These are phyloP conservation scores for Podospora conica DNA, from an alignment of 495 filamentous ascomycete genomes.

Conservation along the genomic window DNA sequence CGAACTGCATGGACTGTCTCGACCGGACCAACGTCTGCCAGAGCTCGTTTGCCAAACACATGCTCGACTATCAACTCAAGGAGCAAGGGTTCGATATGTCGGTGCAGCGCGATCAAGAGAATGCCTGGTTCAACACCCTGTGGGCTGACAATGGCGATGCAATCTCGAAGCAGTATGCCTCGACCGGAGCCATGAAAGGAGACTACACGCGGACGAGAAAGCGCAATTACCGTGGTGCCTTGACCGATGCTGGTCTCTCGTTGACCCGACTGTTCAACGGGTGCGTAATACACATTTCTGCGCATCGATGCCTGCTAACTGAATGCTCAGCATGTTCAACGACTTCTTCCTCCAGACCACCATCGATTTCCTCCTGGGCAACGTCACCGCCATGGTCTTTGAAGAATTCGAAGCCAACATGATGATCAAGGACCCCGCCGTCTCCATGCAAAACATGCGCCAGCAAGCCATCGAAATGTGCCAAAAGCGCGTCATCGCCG, in stretches of 20 bases:
- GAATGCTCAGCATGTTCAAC: constrained; percentile 78
- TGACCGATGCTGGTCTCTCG: constrained; percentile 89
- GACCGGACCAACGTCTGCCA: constrained; percentile 93
- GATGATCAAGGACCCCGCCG: constrained; percentile 79
- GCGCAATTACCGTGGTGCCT: constrained; percentile 81
- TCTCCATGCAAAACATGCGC: constrained; percentile 74
- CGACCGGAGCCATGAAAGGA: constrained; percentile 87
- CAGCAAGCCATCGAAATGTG: constrained; percentile 84
- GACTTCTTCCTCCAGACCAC: constrained; percentile 93
- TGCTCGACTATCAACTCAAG: constrained; percentile 68
- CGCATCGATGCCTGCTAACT: constrained; percentile 11
- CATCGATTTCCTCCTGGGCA: constrained; percentile 91
- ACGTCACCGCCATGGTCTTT: constrained; percentile 74
- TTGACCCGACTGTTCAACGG: constrained; percentile 64
- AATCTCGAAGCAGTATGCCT: constrained; percentile 71
- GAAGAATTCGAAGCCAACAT: constrained; percentile 86
- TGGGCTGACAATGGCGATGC: constrained; percentile 94
- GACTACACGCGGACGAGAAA: constrained; percentile 90
- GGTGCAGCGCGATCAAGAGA: constrained; percentile 61
- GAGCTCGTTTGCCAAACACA: constrained; percentile 71
- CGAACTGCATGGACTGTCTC: constrained; percentile 97
- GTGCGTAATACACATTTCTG: constrained; percentile 20
- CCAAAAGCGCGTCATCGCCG: constrained; percentile 75
- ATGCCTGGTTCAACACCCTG: constrained; percentile 85
- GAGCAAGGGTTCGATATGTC: constrained; percentile 67